Evolutionary conservation across 257 asterid species (phyloP).

Genomic region (Nicotiana sylvestris): DNA sequence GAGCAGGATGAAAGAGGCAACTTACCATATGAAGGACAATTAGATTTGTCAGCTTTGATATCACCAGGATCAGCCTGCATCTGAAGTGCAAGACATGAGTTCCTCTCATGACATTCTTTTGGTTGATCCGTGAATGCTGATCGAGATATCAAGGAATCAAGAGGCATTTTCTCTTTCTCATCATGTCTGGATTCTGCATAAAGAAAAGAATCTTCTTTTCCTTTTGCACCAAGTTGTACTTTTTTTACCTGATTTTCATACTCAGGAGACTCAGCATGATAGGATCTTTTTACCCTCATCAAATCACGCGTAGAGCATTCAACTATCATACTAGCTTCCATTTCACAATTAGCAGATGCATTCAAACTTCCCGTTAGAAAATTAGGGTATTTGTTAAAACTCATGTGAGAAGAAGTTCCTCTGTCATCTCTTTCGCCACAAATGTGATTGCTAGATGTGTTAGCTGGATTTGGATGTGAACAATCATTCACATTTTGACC

Average conservation of each 20-base stretch:
- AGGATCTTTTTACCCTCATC: slow-evolving; percentile 81
- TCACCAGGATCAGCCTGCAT: slow-evolving; percentile 24
- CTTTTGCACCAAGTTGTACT: slow-evolving; percentile 13
- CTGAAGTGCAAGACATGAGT: slow-evolving; percentile 18
- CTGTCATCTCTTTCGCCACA: slow-evolving; percentile 27
- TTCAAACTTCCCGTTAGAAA: not conserved
- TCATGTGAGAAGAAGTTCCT: slow-evolving; percentile 2
- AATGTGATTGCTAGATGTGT: slow-evolving; percentile 23
- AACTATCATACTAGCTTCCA: slow-evolving; percentile 31
- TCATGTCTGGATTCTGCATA: slow-evolving; percentile 21
- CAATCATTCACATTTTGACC: slow-evolving; percentile 27
- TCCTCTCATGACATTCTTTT: slow-evolving; percentile 26
- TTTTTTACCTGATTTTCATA: slow-evolving; percentile 26
- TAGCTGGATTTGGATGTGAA: slow-evolving; percentile 28
- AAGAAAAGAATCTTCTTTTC: slow-evolving; percentile 22
- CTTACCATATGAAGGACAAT: slow-evolving; percentile 23
- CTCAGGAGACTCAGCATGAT: slow-evolving; percentile 43
- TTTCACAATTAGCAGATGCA: slow-evolving; percentile 18
- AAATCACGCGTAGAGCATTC: slow-evolving; percentile 76
- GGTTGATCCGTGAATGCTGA: slow-evolving; percentile 26
- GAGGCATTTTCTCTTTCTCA: slow-evolving; percentile 22
- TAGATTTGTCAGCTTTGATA: slow-evolving; percentile 19
- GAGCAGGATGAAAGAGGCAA: slow-evolving; percentile 27
- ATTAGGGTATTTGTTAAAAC: not conserved
- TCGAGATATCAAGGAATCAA: slow-evolving; percentile 22